phyloP scores from a whole-genome alignment of 371 early-diverging fungal species.

The Actinomortierella ambigua region DNA sequence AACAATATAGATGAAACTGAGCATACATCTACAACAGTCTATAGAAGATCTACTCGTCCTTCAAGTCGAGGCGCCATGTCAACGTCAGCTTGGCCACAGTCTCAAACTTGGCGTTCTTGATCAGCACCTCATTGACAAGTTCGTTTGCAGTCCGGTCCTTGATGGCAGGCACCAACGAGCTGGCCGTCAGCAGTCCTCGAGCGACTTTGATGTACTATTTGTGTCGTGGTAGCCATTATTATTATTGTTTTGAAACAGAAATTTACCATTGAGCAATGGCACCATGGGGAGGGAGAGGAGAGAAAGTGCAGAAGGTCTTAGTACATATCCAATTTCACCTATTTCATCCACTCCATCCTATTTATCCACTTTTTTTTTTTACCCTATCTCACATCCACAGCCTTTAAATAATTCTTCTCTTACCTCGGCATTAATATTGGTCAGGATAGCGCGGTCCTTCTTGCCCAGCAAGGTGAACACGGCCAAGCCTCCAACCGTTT shows the following conservation, averaged over 20 bases:
- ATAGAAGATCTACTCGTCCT: slow-evolving; percentile 3
- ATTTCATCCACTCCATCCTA: too few relatives aligned
- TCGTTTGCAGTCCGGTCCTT: slow-evolving; percentile 38
- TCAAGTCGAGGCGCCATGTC: slow-evolving; percentile 41
- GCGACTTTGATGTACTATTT: slow-evolving; percentile 40
- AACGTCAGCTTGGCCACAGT: slow-evolving; percentile 40
- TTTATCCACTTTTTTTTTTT: too few relatives aligned
- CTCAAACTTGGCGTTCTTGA: slow-evolving; percentile 44
- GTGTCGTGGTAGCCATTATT: too few relatives aligned
- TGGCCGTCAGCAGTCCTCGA: slow-evolving; percentile 36
- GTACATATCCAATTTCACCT: too few relatives aligned
- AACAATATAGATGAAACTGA: not conserved
- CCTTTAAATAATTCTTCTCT: too few relatives aligned
- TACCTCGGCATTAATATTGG: slow-evolving; percentile 60
- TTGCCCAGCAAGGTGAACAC: slow-evolving; percentile 50
- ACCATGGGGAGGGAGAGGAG: too few relatives aligned
- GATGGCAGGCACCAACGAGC: slow-evolving; percentile 32
- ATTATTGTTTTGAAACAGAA: too few relatives aligned
- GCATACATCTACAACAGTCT: not conserved
- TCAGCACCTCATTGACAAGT: slow-evolving; percentile 24
- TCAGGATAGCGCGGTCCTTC: slow-evolving; percentile 55
- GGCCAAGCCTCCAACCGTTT: slow-evolving; percentile 62
- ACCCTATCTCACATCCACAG: too few relatives aligned
- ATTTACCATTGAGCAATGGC: too few relatives aligned
- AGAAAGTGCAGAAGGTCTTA: too few relatives aligned